Evolutionary conservation across 179 eudicot genomes (phyloP).

Genomic region (Spinacia oleracea): DNA sequence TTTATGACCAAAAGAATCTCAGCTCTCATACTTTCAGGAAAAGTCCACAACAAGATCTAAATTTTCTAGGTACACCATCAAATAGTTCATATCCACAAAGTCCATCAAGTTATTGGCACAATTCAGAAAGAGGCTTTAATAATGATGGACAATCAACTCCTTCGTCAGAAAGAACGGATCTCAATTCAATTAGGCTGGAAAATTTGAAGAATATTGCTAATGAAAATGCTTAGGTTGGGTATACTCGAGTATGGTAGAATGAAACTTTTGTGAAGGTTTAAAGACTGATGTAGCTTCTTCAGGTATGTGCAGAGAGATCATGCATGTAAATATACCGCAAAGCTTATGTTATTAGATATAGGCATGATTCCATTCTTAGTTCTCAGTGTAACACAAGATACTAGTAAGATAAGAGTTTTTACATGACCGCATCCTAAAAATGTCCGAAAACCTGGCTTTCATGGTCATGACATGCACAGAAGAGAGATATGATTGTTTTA

Average conservation of each 20-base stretch:
- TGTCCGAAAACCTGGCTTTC: neutral
- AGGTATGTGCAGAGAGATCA: neutral
- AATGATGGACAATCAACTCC: conserved; percentile 15
- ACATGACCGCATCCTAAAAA: neutral
- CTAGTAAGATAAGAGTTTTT: neutral
- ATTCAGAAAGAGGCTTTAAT: conserved; percentile 21
- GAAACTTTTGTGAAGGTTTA: neutral
- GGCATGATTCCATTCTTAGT: neutral
- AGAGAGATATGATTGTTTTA: too few species aligned
- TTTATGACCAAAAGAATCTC: conserved; percentile 25
- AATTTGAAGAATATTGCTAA: neutral
- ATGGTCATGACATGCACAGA: neutral
- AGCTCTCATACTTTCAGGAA: conserved; percentile 29
- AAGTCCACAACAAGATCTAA: conserved; percentile 14
- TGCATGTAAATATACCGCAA: neutral
- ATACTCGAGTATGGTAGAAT: too few species aligned
- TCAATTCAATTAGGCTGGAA: neutral
- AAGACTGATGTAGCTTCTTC: neutral
- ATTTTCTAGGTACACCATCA: conserved; percentile 8
- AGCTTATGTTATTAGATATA: too few species aligned
- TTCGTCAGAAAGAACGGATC: conserved; percentile 3
- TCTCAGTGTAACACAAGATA: neutral
- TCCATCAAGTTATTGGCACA: conserved; percentile 25
- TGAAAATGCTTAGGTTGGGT: neutral
- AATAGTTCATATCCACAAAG: conserved; percentile 27